A percentile compares a stretch with the other conserved stretches of the same genome.
Conservation (phyloP, 169 alveolate genomes). For the Theileria luwenshuni region DNA sequence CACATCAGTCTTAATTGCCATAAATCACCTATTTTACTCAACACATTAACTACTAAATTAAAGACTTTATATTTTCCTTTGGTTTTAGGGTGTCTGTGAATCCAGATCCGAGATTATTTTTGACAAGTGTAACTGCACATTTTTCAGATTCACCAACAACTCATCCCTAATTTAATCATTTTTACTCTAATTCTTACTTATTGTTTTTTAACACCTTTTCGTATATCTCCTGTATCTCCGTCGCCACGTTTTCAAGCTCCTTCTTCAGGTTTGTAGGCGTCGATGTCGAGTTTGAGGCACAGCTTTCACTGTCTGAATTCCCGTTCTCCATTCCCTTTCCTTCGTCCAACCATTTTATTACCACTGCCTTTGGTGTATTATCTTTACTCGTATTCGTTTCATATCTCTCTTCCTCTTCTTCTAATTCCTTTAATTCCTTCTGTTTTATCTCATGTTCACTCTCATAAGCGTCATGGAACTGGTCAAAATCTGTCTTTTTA, state of each 20-base stretch:
- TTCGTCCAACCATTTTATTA: conserved; percentile 19
- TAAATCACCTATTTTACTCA: background rate
- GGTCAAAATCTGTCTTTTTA: background rate
- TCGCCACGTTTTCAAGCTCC: conserved; percentile 12
- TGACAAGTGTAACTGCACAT: background rate
- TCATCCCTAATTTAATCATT: background rate
- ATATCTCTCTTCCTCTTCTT: background rate
- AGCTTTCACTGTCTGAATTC: background rate
- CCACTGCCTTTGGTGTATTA: conserved; percentile 25
- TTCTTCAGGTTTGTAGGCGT: background rate
- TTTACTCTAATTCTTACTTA: background rate
- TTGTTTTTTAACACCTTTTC: background rate
- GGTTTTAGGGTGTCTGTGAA: background rate
- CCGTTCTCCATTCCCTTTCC: conserved; percentile 17
- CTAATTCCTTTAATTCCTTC: background rate
- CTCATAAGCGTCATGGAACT: background rate
- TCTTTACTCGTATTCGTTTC: conserved; percentile 4
- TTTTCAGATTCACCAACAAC: conserved; percentile 7
- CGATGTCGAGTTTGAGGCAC: background rate
- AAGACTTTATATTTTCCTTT: no score
- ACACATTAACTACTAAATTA: no score
- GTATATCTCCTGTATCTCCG: conserved; percentile 4
- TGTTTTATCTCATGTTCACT: background rate
- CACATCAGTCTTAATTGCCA: background rate
- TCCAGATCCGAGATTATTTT: conserved; percentile 4